Conservation (phyloP, 768 basidiomycete species). For the Pleurotus citrinopileatus region DNA sequence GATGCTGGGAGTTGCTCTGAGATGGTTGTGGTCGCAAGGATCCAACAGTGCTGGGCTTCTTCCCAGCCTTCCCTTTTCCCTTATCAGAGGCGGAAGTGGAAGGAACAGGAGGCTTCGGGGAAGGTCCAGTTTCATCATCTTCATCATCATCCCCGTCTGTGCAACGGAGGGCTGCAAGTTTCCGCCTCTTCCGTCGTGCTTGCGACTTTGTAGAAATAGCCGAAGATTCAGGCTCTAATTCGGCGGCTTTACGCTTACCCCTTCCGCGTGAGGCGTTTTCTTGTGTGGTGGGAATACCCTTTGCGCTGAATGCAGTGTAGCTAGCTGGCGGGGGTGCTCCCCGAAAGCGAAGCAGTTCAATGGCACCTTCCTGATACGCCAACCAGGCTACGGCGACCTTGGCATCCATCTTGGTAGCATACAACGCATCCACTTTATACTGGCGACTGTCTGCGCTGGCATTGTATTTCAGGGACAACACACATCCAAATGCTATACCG, state of each 20-base stretch:
- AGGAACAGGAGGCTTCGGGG: background rate
- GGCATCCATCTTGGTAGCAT: conserved; percentile 59
- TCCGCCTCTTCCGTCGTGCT: background rate
- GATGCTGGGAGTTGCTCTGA: background rate
- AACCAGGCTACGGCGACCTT: conserved; percentile 51
- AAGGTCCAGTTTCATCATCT: background rate
- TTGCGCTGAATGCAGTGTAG: conserved; percentile 23
- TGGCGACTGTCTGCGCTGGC: conserved; percentile 31
- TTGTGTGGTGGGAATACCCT: no score
- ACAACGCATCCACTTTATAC: conserved; percentile 47
- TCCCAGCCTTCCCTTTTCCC: background rate
- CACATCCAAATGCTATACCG: conserved; percentile 62
- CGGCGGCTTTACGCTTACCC: background rate
- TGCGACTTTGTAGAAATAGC: background rate
- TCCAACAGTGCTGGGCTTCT: background rate
- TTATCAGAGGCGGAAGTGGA: background rate
- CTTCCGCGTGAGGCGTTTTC: no score
- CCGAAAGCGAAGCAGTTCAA: conserved; percentile 59
- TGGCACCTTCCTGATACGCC: conserved; percentile 52
- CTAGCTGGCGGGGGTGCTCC: conserved; percentile 40
- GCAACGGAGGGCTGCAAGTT: background rate
- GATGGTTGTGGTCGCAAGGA: conserved; percentile 2
- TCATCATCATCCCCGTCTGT: background rate
- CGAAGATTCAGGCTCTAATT: background rate
- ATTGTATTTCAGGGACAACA: conserved; percentile 35